A percentile compares a stretch with the other conserved stretches of the same genome.
phyloP scores from a whole-genome alignment of 352 stramenopile genomes.

The Globisporangium apiculatum region DNA sequence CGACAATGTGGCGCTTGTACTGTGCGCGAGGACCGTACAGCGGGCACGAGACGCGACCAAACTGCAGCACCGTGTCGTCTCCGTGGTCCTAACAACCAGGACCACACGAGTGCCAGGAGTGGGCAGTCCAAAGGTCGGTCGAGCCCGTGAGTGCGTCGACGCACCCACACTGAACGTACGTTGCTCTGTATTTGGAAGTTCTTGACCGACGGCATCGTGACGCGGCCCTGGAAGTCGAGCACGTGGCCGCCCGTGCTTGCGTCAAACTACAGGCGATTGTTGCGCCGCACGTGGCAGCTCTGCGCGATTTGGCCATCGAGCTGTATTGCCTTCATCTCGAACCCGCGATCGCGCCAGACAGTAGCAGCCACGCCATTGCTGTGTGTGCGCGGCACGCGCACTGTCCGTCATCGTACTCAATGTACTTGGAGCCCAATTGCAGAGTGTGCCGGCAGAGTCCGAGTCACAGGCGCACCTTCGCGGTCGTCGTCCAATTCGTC shows the following conservation, averaged over 20 bases:
- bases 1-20: conserved; percentile 63
- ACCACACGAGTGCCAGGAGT: not conserved
- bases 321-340: conserved; percentile 4
- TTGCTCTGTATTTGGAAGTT: conserved; percentile 67
- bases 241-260: conserved; percentile 42
- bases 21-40: conserved; percentile 33
- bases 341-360: conserved; percentile 24
- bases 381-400: conserved; percentile 33
- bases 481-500: too few relatives aligned
- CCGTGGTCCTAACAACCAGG: conserved; percentile 17
- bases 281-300: conserved; percentile 70
- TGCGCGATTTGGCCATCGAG: conserved; percentile 33
- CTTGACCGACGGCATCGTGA: conserved; percentile 66
- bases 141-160: not conserved
- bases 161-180: conserved; percentile 30
- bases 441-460: too few relatives aligned
- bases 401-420: conserved; percentile 48
- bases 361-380: conserved; percentile 12
- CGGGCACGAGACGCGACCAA: conserved; percentile 56
- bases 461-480: too few relatives aligned
- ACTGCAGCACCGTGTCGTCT: conserved; percentile 45
- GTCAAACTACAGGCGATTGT: conserved; percentile 80
- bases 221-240: conserved; percentile 55
- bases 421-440: conserved; percentile 53
- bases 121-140: too few relatives aligned